Evolutionary conservation across 129 eudicot species (phyloP), one percentile per base, ranked within the genome.

Genomic region (Sambucus nigra): DNA sequence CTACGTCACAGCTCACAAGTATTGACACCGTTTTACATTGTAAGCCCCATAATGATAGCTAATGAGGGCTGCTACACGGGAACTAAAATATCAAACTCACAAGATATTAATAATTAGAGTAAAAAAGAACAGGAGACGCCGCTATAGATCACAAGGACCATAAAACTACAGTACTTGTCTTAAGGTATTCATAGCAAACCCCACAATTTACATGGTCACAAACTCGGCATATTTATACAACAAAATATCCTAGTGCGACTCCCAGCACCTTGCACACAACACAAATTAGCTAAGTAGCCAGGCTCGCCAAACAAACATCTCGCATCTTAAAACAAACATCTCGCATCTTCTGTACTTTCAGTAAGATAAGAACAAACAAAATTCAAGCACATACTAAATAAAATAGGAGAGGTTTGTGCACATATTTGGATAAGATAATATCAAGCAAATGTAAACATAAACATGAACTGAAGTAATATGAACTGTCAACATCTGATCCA

Each of bases 401-500:
- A 41, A 27, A 7, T 20, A 20, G 27, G 13, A 21, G 57, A 23
- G 38, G 5, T 19, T 14, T 20, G 53, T 25, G 25, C 64, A 61
- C 35, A 22, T 21, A 51, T 22, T 66, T 66, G 68, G 68, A 47
- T 58, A n/a, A 62, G 45, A 57, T 64, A 40, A 41, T 51, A 55
- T 23, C 38, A 19, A 18, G 64, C 42, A 49, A 31, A 51, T 21
- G 21, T 25, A 20, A 50, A 64, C 38, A 35, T 57, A 65, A 41
- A 45, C 53, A 55, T 27, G 57, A 29, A 64, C 16, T 24, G 15
- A 64, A 67, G 29, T 68, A 57, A 55, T 49, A 55, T 23, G 24
- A 64, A 72, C 66, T 60, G 49, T 59, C 44, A 59, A 49, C 25
- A 66, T 64, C 64, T 63, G 66, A 64, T 25, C 51, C 54, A 59